Percentiles rank a stretch among this genome's conserved stretches.
phyloP scores from a whole-genome alignment of 2,329 filamentous ascomycete species.

The Acephala macrosclerotiorum region DNA sequence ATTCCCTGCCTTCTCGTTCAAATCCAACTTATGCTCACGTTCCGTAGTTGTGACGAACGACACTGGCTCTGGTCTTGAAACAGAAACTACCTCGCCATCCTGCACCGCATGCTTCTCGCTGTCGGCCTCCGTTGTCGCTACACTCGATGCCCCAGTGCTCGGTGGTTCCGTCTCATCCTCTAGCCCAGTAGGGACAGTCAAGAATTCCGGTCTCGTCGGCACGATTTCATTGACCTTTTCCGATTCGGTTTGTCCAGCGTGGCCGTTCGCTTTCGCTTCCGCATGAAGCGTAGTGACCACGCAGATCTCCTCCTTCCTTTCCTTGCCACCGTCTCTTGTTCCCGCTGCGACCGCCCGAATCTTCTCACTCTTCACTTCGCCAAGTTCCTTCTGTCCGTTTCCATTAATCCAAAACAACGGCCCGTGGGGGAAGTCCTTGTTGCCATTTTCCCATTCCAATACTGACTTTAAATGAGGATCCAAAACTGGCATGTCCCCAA shows the following conservation, averaged over 20 bases:
- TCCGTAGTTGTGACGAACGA: conserved; percentile 37
- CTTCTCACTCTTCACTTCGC: conserved; percentile 44
- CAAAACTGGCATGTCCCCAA: conserved; percentile 77
- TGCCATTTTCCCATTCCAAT: conserved; percentile 59
- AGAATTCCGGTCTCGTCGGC: conserved; percentile 15
- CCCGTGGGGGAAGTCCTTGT: conserved; percentile 61
- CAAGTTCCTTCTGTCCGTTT: conserved; percentile 31
- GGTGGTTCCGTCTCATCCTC: conserved; percentile 16
- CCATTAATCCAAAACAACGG: conserved; percentile 64
- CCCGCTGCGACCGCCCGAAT: conserved; percentile 63
- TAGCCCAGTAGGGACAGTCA: conserved; percentile 22
- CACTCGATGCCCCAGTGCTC: conserved; percentile 1
- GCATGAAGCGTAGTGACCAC: conserved; percentile 25
- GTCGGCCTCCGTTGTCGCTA: background rate
- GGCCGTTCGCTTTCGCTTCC: conserved; percentile 17
- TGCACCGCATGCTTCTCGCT: conserved; percentile 23
- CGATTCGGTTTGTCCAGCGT: background rate
- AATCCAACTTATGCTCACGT: conserved; percentile 18
- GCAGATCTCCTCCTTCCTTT: conserved; percentile 50
- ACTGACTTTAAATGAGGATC: conserved; percentile 65
- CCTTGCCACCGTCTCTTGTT: conserved; percentile 49
- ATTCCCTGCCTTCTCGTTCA: conserved; percentile 33
- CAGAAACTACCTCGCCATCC: conserved; percentile 33
- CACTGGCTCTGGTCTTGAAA: conserved; percentile 34
- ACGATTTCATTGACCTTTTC: conserved; percentile 1